Evolutionary conservation across 768 basidiomycete species (phyloP).

Genomic region (Russula brevipes): DNA sequence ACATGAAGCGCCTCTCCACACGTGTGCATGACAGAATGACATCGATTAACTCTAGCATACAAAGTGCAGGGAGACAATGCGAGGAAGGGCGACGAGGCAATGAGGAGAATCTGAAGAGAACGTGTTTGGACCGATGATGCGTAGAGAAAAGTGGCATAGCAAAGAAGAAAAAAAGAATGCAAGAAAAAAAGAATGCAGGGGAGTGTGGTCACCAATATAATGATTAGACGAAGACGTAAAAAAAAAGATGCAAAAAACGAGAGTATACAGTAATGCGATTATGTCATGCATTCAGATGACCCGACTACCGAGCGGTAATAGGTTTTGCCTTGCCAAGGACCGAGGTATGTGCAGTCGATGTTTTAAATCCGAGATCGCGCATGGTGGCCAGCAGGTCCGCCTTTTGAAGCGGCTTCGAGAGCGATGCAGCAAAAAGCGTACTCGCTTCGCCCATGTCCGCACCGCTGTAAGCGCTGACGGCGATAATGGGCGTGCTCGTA

Average conservation of each 20-base stretch:
- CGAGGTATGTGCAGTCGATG: constrained; percentile 57
- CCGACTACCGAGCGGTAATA: constrained; percentile 14
- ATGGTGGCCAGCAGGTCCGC: constrained; percentile 73
- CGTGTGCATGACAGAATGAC: neutral
- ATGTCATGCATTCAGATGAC: constrained; percentile 7
- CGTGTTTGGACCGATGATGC: constrained; percentile 11
- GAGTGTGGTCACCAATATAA: too few species aligned
- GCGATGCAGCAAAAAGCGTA: constrained; percentile 71
- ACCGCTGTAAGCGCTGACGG: constrained; percentile 83
- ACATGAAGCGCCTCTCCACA: neutral
- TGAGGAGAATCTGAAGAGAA: constrained; percentile 12
- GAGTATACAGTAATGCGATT: constrained; percentile 11
- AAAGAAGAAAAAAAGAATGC: constrained; percentile 12
- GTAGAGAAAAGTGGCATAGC: constrained; percentile 17
- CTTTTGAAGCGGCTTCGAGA: constrained; percentile 88
- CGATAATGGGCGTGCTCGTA: constrained; percentile 85
- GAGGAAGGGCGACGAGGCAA: neutral
- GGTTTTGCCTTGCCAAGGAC: constrained; percentile 13
- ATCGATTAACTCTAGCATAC: constrained; percentile 23
- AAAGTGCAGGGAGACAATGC: constrained; percentile 21
- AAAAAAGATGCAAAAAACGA: neutral
- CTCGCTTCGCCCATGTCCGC: constrained; percentile 57
- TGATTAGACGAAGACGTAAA: constrained; percentile 7
- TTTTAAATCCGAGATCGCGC: constrained; percentile 89
- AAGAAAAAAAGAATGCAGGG: neutral